Base-by-base conservation (phyloP, 2,329 filamentous ascomycete species). In the Cryphonectria nitschkei region DNA sequence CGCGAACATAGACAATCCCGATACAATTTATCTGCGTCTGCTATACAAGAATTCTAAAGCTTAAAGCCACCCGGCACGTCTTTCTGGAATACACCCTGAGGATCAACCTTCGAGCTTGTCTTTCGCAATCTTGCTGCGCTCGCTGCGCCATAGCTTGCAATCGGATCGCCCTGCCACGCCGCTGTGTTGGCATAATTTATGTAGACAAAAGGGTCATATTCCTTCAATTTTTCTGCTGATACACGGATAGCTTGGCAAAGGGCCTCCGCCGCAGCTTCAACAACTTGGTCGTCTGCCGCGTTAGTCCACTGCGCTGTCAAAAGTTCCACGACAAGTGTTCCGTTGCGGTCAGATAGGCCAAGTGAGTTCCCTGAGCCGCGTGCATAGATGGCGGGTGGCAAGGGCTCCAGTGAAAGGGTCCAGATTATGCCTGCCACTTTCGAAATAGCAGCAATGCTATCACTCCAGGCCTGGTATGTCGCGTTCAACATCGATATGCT, bases 261-360 rank as follows among this genome's bases (percentile, higher is more conserved):
- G 9, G n/a, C 9, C n/a, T 54, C 9, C 22, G n/a, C n/a, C 3
- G 50, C 6, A 26, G 50, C 50, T 54, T 54, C 50, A 54, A 54
- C 50, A 54, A 54, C 3, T 13, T 29, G 1, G 11, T 54, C 50
- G n/a, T 54, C 50, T n/a, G 50, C 50, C n/a, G 2, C n/a, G n/a
- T 54, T n/a, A 29, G n/a, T 54, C 50, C 50, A 54, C 50, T 54
- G 50, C 9, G 50, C 50, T n/a, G 50, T 54, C 50, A 54, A 54
- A 50, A 54, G 50, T 4, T 13, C 22, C 7, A 54, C 50, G n/a
- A 54, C 50, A 0, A 54, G 50, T 14, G 50, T 54, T 8, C 50
- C 50, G 50, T 9, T 29, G 3, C 50, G 50, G 50, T 54, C 50
- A 26, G 50, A 54, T 8, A 54, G 50, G 50, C 50, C 50, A 5